Percentiles rank a stretch among this genome's conserved stretches.
phyloP scores from a whole-genome alignment of 2,329 filamentous ascomycete genomes.

The Trichophyton rubrum region DNA sequence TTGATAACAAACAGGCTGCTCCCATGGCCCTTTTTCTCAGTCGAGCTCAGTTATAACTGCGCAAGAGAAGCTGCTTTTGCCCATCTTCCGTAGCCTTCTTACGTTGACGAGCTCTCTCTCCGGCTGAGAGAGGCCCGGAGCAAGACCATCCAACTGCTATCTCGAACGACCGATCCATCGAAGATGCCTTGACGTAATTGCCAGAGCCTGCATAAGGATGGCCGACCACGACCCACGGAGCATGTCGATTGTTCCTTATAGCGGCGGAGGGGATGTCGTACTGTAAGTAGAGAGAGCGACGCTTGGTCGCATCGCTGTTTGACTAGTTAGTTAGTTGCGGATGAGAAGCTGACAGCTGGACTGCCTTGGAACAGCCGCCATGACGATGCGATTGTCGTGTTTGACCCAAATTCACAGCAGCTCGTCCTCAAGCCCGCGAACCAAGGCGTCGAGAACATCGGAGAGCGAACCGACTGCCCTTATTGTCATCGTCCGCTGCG shows the following conservation, averaged over 20 bases:
- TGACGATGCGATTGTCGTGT: constrained; percentile 82
- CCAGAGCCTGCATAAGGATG: neutral
- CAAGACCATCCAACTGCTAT: neutral
- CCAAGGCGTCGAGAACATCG: constrained; percentile 27
- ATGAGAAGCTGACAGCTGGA: neutral
- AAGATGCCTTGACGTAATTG: constrained; percentile 2
- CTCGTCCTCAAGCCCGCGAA: constrained; percentile 63
- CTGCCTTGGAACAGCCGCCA: constrained; percentile 53
- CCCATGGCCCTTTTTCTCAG: neutral
- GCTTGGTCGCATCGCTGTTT: neutral
- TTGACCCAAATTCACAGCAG: constrained; percentile 71
- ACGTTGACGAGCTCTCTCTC: neutral
- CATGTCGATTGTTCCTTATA: constrained; percentile 34
- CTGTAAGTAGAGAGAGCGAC: constrained; percentile 24
- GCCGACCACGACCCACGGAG: constrained; percentile 11
- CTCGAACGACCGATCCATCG: neutral
- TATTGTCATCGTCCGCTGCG: constrained; percentile 67
- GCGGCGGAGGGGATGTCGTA: constrained; percentile 33
- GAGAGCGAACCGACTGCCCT: constrained; percentile 62
- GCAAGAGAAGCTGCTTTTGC: neutral
- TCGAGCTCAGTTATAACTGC: neutral
- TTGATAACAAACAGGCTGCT: neutral
- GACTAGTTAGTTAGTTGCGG: too few relatives aligned
- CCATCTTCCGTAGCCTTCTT: neutral
- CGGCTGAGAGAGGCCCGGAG: neutral